Conservation (phyloP, 208 protist species). For the Endotrypanum monterogeii region DNA sequence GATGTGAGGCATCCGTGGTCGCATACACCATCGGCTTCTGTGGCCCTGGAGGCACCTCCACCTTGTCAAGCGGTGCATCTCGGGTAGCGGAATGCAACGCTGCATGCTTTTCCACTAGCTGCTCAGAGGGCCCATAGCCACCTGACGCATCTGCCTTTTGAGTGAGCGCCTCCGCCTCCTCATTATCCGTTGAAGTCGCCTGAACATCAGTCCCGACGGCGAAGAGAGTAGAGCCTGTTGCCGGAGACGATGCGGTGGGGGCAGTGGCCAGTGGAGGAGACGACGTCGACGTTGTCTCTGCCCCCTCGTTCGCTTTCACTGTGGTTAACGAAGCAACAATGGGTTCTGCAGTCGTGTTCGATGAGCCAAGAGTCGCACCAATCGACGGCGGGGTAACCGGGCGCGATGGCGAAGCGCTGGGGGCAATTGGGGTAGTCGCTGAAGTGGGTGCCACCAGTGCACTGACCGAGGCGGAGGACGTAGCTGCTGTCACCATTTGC, state of each 20-base stretch:
- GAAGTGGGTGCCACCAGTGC: background rate
- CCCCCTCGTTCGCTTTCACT: background rate
- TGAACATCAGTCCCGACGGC: background rate
- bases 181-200: background rate
- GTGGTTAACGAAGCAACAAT: background rate
- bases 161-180: conserved; percentile 2
- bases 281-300: background rate
- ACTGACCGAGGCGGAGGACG: background rate
- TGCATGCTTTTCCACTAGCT: background rate
- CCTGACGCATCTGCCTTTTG: background rate
- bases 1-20: background rate
- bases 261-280: background rate
- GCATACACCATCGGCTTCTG: background rate
- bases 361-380: background rate
- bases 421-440: background rate
- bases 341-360: background rate
- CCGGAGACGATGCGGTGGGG: background rate
- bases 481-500: background rate
- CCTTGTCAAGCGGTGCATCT: background rate
- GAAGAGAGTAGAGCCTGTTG: background rate
- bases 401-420: conserved; percentile 1
- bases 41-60: background rate
- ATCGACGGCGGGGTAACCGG: conserved; percentile 9
- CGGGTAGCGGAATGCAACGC: background rate
- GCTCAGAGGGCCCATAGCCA: background rate